These are phyloP conservation scores for Dactylonectria estremocensis DNA, from an alignment of 2,329 filamentous ascomycete genomes.

Conservation along the genomic window DNA sequence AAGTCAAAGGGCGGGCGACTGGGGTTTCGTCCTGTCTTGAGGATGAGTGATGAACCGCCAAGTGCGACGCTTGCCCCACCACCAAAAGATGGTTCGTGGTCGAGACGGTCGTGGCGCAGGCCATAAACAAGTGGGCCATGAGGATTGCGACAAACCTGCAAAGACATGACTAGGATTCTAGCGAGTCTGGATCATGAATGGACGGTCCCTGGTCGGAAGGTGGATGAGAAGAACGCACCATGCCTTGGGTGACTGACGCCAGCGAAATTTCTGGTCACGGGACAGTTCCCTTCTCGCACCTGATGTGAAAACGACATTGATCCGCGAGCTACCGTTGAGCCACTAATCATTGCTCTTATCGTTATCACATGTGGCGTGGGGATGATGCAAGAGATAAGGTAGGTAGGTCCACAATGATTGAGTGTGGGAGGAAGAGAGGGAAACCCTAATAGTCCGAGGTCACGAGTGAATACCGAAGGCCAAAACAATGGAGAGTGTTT, in stretches of 20 bases:
- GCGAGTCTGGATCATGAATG: conserved; percentile 14
- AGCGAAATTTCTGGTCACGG: not conserved
- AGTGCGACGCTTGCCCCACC: conserved; percentile 36
- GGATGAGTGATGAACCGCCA: conserved; percentile 17
- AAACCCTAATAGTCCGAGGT: not conserved
- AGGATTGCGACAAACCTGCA: conserved; percentile 1
- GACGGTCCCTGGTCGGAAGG: not conserved
- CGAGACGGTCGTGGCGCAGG: conserved; percentile 27
- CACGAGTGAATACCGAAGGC: not conserved
- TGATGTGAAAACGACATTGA: not conserved
- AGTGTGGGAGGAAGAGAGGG: no score
- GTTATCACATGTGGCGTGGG: not conserved
- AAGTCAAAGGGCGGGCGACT: conserved; percentile 20
- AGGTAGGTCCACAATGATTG: not conserved
- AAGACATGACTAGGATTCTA: conserved; percentile 22
- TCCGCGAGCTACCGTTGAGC: not conserved
- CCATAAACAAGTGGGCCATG: conserved; percentile 31
- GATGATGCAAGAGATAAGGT: not conserved
- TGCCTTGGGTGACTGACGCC: conserved; percentile 14
- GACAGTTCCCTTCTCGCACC: not conserved
- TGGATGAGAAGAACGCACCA: conserved; percentile 10
- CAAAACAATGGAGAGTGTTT: not conserved
- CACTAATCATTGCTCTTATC: not conserved
- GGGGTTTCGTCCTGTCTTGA: conserved; percentile 26
- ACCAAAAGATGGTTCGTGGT: conserved; percentile 24